These are phyloP conservation scores for Suillus tomentosus DNA, from an alignment of 768 basidiomycete species.

Conservation along the genomic window DNA sequence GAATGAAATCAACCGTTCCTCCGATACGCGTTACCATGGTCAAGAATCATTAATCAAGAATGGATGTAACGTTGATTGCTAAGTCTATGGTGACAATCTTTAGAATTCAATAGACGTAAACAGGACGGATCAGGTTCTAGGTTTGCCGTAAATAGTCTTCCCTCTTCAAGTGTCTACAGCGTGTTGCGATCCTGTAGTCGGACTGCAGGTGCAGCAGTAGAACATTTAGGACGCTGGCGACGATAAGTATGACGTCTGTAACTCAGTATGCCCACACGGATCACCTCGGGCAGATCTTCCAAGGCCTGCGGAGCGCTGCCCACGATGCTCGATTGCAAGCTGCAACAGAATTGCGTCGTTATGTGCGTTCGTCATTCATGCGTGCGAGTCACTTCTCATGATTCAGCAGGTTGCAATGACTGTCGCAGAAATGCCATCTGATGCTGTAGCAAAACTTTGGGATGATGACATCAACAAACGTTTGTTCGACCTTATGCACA, in stretches of 20 bases:
- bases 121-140: constrained; percentile 20
- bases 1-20: neutral
- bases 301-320: constrained; percentile 62
- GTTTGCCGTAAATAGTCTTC: constrained; percentile 4
- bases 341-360: constrained; percentile 72
- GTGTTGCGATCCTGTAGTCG: neutral
- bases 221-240: constrained; percentile 14
- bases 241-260: constrained; percentile 59
- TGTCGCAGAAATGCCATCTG: constrained; percentile 79
- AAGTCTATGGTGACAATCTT: constrained; percentile 11
- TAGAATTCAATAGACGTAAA: constrained; percentile 34
- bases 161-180: constrained; percentile 3
- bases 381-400: constrained; percentile 16
- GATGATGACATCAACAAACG: constrained; percentile 80
- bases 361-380: constrained; percentile 48
- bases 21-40: neutral
- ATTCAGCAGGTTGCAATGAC: constrained; percentile 63
- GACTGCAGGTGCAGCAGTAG: constrained; percentile 8
- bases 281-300: constrained; percentile 66
- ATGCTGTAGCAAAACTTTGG: constrained; percentile 81
- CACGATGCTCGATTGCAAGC: constrained; percentile 66
- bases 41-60: neutral
- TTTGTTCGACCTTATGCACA: constrained; percentile 83
- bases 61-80: neutral
- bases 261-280: constrained; percentile 60